Conservation (phyloP, 495 filamentous ascomycete genomes). For the Aspergillus funiculosus region DNA sequence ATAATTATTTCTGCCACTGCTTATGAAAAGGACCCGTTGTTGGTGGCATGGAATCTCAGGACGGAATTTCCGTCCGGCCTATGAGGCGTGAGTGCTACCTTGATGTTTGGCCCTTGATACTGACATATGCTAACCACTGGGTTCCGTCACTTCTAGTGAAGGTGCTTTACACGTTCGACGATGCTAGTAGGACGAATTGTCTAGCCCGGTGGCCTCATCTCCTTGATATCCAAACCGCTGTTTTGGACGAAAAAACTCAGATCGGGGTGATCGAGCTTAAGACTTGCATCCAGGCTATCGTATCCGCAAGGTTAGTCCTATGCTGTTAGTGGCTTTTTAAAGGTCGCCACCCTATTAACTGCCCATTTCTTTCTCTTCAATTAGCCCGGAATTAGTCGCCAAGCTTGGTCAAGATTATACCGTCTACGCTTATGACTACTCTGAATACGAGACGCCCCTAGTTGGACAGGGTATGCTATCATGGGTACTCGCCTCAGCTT, state of each 20-base stretch:
- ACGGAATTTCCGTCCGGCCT: constrained; percentile 48
- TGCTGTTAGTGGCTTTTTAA: not conserved
- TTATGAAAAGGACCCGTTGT: constrained; percentile 28
- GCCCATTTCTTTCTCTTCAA: constrained; percentile 15
- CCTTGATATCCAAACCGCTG: constrained; percentile 71
- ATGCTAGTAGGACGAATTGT: constrained; percentile 82
- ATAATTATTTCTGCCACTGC: constrained; percentile 7
- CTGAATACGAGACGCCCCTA: constrained; percentile 84
- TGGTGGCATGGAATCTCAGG: constrained; percentile 46
- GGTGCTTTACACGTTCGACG: constrained; percentile 94
- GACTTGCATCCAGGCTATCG: constrained; percentile 84
- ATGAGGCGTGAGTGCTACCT: constrained; percentile 46
- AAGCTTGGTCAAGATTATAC: constrained; percentile 86
- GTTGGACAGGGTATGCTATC: constrained; percentile 97
- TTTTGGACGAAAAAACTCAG: constrained; percentile 66
- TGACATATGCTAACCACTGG: constrained; percentile 18
- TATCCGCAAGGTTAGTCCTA: constrained; percentile 54
- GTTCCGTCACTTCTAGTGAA: constrained; percentile 54
- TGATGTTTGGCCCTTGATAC: not conserved
- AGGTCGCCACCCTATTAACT: not conserved
- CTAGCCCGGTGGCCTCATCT: constrained; percentile 82
- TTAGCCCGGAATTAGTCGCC: constrained; percentile 83
- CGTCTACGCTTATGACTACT: constrained; percentile 95
- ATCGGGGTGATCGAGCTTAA: constrained; percentile 89
- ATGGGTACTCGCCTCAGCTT: constrained; percentile 63